Base-by-base conservation (phyloP, 108 stramenopile genomes). In the Fistulifera pelliculosa region DNA sequence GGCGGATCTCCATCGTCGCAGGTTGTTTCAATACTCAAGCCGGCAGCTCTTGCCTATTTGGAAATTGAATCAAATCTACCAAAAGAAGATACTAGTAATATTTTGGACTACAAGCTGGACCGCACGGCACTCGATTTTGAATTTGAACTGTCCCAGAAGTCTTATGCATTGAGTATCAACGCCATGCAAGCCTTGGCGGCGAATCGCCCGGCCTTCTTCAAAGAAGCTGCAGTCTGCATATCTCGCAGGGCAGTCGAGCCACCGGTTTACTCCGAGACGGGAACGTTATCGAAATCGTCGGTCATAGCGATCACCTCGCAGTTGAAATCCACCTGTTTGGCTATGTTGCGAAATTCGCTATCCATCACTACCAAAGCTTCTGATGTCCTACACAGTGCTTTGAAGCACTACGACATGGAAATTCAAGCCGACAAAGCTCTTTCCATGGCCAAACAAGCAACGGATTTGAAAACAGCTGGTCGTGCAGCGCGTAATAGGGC, bases 341-440 rank as follows among this genome's bases (percentile, higher is more conserved):
- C 86, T 17, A 51, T 93, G 15, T 64, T 93, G 21, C 77, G 91
- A 6, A 84, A 93, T 61, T 68, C 83, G 10, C 69, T 93, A 18
- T 84, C 82, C 35, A 85, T 93, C 10, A 81, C 81, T 25, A 74
- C 85, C 39, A 71, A 79, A 22, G 56, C 70, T 10, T 83, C 57
- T 47, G 65, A 75, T 21, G 65, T 81, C 31, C 65, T 93, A 15
- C 69, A 66, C 13, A 74, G 69, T 48, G 83, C 82, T 45, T 64
- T 89, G 47, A 27, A 47, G 23, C 52, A 65, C 27, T 58, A 61
- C 17, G 80, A 70, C 27, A 93, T 93, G 91, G 43, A 80, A 62
- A 58, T 76, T 0, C 91, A 93, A 74, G 87, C 91, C 24, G 83
- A 84, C 18, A 86, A 88, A 58, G 91, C 91, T 18, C 70, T 85